Evolutionary conservation across 129 eudicot genomes (phyloP).

Genomic region (Chrysanthemum lavandulifolium): DNA sequence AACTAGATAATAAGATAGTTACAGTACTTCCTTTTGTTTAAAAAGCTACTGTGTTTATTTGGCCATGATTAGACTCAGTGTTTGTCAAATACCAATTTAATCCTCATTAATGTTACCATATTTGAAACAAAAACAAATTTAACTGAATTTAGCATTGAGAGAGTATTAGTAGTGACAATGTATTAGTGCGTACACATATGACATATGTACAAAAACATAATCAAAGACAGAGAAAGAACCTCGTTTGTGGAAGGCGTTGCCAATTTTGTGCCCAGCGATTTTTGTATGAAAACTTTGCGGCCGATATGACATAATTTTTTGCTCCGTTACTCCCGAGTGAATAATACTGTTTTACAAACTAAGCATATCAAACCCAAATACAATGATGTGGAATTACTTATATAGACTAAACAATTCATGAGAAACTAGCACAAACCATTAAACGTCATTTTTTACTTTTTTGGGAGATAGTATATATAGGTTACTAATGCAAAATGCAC

Average conservation of each 20-base stretch:
- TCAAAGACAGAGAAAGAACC: not conserved
- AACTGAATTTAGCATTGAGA: too few relatives aligned
- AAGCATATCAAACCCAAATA: not conserved
- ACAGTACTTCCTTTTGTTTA: too few relatives aligned
- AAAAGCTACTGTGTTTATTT: too few relatives aligned
- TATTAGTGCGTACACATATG: too few relatives aligned
- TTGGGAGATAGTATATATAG: too few relatives aligned
- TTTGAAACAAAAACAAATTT: too few relatives aligned
- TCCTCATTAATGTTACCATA: too few relatives aligned
- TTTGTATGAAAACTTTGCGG: constrained; percentile 7
- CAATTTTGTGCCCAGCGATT: not conserved
- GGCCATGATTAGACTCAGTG: too few relatives aligned
- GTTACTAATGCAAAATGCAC: not conserved
- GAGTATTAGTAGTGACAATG: too few relatives aligned
- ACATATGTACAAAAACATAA: not conserved
- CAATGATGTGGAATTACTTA: not conserved
- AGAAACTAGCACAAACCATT: not conserved
- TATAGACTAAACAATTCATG: not conserved
- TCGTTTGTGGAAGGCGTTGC: not conserved
- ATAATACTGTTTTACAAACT: constrained; percentile 1
- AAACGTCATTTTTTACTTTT: too few relatives aligned
- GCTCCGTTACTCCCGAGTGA: not conserved
- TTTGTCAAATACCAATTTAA: too few relatives aligned
- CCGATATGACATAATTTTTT: constrained; percentile 2
- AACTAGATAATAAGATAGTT: too few relatives aligned